Percentiles rank a stretch among this genome's conserved stretches.
Conservation (phyloP, 805 yeast genomes). For the Saccharomycopsis vini region DNA sequence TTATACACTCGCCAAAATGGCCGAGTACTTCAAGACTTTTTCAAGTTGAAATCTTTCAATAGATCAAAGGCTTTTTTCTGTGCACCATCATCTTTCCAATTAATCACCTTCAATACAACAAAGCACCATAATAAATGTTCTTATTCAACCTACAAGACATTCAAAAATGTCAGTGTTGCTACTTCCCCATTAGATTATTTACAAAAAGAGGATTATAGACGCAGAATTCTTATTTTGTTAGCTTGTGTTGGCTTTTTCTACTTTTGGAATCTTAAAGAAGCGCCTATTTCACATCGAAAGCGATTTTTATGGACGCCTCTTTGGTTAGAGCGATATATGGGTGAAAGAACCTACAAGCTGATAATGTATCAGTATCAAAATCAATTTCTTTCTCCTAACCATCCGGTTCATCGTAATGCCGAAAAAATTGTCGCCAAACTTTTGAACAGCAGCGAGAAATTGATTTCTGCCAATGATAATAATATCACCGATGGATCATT, state of each 20-base stretch:
- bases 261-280: slow-evolving; percentile 46
- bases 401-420: slow-evolving; percentile 53
- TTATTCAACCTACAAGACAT: slow-evolving; percentile 35
- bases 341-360: slow-evolving; percentile 54
- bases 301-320: slow-evolving; percentile 67
- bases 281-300: slow-evolving; percentile 69
- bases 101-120: no score
- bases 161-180: slow-evolving; percentile 21
- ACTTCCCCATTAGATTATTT: slow-evolving; percentile 4
- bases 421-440: slow-evolving; percentile 55
- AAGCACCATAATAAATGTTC: no score
- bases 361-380: slow-evolving; percentile 45
- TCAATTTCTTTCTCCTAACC: slow-evolving; percentile 48
- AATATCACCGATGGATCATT: slow-evolving; percentile 16
- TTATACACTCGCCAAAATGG: no score
- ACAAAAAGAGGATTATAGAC: not conserved
- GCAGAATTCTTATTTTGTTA: not conserved
- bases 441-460: slow-evolving; percentile 45
- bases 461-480: slow-evolving; percentile 26
- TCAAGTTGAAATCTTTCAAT: no score
- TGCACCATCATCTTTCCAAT: no score
- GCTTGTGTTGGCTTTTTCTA: slow-evolving; percentile 6
- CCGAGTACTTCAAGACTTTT: no score
- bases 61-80: no score
- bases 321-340: slow-evolving; percentile 53